These are phyloP conservation scores for Tulasnella sp. DNA, from an alignment of 768 basidiomycete species.

Conservation along the genomic window DNA sequence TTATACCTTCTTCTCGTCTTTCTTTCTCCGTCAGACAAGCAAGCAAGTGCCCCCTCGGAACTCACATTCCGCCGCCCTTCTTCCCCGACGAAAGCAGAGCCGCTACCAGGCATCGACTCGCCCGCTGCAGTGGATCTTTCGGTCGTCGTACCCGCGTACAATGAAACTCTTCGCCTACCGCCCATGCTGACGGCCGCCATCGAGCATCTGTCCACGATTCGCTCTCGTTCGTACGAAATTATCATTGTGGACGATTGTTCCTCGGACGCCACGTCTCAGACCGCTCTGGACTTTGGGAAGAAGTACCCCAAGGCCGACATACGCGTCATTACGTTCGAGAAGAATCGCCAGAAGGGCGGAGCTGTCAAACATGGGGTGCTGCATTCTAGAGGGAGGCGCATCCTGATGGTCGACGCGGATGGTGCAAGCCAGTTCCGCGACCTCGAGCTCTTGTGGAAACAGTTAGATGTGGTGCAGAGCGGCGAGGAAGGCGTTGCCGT, in stretches of 20 bases:
- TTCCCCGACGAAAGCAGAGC: slow-evolving; percentile 53
- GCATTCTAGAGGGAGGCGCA: slow-evolving; percentile 66
- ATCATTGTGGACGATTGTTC: slow-evolving; percentile 91
- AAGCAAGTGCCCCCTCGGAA: slow-evolving; percentile 45
- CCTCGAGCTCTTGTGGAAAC: slow-evolving; percentile 69
- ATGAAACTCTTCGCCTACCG: slow-evolving; percentile 79
- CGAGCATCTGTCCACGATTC: slow-evolving; percentile 49
- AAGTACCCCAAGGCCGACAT: slow-evolving; percentile 59
- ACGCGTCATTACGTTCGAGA: slow-evolving; percentile 69
- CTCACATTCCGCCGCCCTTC: slow-evolving; percentile 52
- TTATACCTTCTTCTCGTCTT: slow-evolving; percentile 64
- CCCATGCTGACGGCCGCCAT: slow-evolving; percentile 78
- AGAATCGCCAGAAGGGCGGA: slow-evolving; percentile 89
- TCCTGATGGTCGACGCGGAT: slow-evolving; percentile 93
- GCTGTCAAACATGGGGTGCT: slow-evolving; percentile 91
- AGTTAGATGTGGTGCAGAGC: slow-evolving; percentile 60
- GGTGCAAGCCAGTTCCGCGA: slow-evolving; percentile 87
- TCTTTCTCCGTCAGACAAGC: slow-evolving; percentile 71
- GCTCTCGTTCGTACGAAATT: slow-evolving; percentile 66
- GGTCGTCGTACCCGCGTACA: slow-evolving; percentile 87
- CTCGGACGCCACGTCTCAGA: slow-evolving; percentile 63
- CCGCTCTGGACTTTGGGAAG: slow-evolving; percentile 62
- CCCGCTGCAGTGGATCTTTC: slow-evolving; percentile 64
- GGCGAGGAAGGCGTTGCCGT: slow-evolving; percentile 63
- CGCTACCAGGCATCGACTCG: slow-evolving; percentile 52